Conservation (phyloP, 2,329 filamentous ascomycete genomes). For the Fonsecaea multimorphosa region DNA sequence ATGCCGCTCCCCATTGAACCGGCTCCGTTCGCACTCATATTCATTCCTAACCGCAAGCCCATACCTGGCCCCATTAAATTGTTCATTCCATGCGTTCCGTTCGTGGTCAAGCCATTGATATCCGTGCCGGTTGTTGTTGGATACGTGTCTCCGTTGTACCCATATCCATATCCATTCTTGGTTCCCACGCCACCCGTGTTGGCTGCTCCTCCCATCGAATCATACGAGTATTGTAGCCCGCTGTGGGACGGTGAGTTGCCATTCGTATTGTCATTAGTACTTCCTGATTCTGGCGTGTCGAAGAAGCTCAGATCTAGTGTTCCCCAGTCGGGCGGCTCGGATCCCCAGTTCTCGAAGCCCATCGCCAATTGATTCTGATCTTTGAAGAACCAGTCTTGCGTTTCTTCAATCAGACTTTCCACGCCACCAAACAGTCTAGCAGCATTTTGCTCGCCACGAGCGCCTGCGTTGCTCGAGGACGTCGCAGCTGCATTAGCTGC, state of each 20-base stretch:
- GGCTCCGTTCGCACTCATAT: not conserved
- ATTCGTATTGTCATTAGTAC: conserved; percentile 18
- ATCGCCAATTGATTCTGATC: conserved; percentile 67
- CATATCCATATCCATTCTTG: not conserved
- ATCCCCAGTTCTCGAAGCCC: conserved; percentile 67
- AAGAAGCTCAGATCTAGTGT: conserved; percentile 34
- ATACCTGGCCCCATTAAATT: conserved; percentile 2
- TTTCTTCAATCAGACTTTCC: conserved; percentile 66
- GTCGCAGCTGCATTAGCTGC: conserved; percentile 34
- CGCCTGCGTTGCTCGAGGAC: conserved; percentile 37
- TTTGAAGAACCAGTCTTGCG: conserved; percentile 68
- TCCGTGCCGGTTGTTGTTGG: conserved; percentile 1
- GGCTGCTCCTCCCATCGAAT: not conserved
- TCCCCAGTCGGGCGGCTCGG: conserved; percentile 36
- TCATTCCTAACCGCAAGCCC: conserved; percentile 8
- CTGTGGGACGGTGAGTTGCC: conserved; percentile 27
- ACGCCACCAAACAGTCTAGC: conserved; percentile 64
- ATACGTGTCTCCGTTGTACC: not conserved
- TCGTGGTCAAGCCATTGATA: not conserved
- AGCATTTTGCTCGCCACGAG: conserved; percentile 49
- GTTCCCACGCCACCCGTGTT: not conserved
- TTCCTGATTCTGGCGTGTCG: conserved; percentile 21
- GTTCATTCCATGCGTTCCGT: conserved; percentile 4
- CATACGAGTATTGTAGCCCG: conserved; percentile 23
- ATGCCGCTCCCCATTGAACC: not conserved